Conservation (phyloP, 805 yeast species). For the Blastobotrys parvus region DNA sequence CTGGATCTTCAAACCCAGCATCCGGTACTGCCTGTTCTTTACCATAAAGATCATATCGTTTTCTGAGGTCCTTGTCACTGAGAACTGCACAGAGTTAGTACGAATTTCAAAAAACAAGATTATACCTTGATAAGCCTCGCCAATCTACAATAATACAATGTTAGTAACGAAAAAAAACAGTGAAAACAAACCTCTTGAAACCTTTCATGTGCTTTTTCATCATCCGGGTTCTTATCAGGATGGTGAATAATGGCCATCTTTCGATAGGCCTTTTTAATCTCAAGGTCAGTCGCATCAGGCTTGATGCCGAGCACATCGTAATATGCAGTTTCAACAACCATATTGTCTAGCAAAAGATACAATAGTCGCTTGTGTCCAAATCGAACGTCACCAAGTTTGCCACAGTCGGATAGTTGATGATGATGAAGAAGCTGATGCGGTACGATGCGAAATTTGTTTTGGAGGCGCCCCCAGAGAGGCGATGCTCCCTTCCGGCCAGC, state of each 20-base stretch:
- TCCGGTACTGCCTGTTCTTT: conserved; percentile 64
- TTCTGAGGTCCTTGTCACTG: conserved; percentile 61
- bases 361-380: too few species aligned
- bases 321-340: conserved; percentile 82
- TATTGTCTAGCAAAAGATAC: conserved; percentile 19
- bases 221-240: conserved; percentile 96
- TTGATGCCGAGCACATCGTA: conserved; percentile 71
- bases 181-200: too few species aligned
- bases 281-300: conserved; percentile 63
- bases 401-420: too few species aligned
- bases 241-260: conserved; percentile 83
- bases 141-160: too few species aligned
- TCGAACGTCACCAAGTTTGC: too few species aligned
- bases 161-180: too few species aligned
- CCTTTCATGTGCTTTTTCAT: conserved; percentile 77
- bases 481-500: too few species aligned
- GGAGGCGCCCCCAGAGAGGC: too few species aligned
- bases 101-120: background rate
- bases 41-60: conserved; percentile 77
- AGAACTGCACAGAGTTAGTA: conserved; percentile 36
- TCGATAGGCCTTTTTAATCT: conserved; percentile 90
- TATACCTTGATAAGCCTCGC: conserved; percentile 39
- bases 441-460: too few species aligned
- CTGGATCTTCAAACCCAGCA: conserved; percentile 72
- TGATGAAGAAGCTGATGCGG: too few species aligned